Percentiles rank a stretch among this genome's conserved stretches.
Conservation (phyloP, 202 grass and related monocot genomes). For the Setaria viridis region DNA sequence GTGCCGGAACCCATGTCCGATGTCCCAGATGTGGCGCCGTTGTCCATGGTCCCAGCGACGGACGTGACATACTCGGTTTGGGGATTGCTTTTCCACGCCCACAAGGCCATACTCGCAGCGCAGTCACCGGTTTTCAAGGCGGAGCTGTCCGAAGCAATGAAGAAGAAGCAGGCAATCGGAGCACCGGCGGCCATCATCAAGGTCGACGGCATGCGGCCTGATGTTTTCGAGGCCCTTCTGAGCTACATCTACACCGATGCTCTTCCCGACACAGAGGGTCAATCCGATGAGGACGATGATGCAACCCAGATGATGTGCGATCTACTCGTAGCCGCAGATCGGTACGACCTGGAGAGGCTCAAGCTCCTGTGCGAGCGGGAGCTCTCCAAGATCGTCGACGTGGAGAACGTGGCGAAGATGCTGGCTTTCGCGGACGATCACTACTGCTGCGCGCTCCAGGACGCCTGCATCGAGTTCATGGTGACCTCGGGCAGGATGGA, state of each 20-base stretch:
- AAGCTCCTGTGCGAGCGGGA: slow-evolving; percentile 46
- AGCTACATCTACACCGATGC: slow-evolving; percentile 31
- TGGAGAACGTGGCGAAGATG: slow-evolving; percentile 27
- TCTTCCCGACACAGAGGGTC: neutral
- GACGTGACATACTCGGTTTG: slow-evolving; percentile 13
- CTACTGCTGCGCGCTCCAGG: slow-evolving; percentile 14
- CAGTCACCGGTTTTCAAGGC: slow-evolving; percentile 28
- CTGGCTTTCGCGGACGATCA: slow-evolving; percentile 50
- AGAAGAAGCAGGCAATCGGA: neutral
- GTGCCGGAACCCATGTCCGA: neutral
- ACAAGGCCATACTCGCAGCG: slow-evolving; percentile 21
- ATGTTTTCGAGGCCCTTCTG: neutral
- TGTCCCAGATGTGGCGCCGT: neutral
- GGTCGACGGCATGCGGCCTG: neutral
- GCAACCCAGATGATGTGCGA: too few relatives aligned
- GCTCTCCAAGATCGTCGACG: slow-evolving; percentile 16
- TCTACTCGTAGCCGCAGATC: slow-evolving; percentile 34
- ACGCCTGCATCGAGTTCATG: slow-evolving; percentile 18
- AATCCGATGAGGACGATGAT: neutral
- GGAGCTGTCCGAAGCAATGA: neutral
- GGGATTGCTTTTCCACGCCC: neutral
- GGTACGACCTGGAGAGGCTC: slow-evolving; percentile 50
- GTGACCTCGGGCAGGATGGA: neutral
- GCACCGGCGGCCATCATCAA: neutral
- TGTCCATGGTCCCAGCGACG: fast-evolving